Evolutionary conservation across 2,329 filamentous ascomycete species (phyloP).

Genomic region (Colletotrichum horii): DNA sequence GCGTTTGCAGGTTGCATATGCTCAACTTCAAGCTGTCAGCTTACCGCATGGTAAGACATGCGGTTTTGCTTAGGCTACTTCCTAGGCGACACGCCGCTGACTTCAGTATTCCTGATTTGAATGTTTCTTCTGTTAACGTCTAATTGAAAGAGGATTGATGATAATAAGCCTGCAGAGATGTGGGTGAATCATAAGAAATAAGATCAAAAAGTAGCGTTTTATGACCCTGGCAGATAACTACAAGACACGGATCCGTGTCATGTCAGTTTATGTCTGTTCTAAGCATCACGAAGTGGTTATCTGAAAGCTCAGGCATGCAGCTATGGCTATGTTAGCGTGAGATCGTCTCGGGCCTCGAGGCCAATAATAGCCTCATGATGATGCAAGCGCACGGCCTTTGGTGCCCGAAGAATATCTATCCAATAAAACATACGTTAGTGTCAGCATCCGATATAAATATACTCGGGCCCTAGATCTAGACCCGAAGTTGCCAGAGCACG

Average conservation of each 20-base stretch:
- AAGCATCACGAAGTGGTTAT: not conserved
- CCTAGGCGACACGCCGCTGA: not conserved
- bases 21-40: not conserved
- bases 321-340: not conserved
- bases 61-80: not conserved
- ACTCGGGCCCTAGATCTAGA: not conserved
- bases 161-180: not conserved
- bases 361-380: not conserved
- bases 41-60: not conserved
- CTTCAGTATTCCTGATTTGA: not conserved
- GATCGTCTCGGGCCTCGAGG: not conserved
- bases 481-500: not conserved
- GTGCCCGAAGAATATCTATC: not conserved
- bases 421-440: not conserved
- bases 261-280: not conserved
- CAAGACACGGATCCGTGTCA: not conserved
- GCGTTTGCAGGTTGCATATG: not conserved
- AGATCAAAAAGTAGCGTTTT: not conserved
- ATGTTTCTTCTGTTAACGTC: not conserved
- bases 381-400: not conserved
- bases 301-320: not conserved
- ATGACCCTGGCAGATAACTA: not conserved
- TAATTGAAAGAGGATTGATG: not conserved
- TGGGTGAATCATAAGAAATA: not conserved
- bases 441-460: not conserved